phyloP scores from a whole-genome alignment of 148 eudicot genomes.

The Arctostaphylos glauca region DNA sequence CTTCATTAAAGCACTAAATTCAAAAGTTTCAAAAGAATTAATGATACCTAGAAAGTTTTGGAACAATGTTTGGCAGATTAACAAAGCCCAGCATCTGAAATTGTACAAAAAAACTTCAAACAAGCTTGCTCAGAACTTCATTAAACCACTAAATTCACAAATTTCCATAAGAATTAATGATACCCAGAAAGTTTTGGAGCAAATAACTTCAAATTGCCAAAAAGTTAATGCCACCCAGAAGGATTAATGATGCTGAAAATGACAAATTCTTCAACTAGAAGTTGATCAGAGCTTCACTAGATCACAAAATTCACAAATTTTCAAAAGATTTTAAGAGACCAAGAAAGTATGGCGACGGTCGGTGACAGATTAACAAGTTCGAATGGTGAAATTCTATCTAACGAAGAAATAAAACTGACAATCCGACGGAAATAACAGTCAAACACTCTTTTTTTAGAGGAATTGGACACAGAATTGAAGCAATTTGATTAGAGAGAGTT shows the following conservation, averaged over 20 bases:
- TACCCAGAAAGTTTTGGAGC: too few species aligned
- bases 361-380: neutral
- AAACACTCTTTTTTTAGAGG: neutral
- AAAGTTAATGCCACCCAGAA: neutral
- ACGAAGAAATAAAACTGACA: neutral
- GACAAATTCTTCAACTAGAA: too few species aligned
- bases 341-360: neutral
- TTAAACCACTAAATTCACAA: neutral
- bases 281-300: neutral
- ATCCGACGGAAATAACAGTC: neutral
- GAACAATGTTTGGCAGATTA: too few species aligned
- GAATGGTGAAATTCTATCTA: neutral
- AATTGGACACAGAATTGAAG: conserved; percentile 3
- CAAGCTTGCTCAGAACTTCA: too few species aligned
- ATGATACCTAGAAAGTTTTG: too few species aligned
- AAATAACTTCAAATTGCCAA: too few species aligned
- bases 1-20: too few species aligned
- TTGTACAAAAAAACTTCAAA: too few species aligned
- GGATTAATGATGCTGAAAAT: too few species aligned
- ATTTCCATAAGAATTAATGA: too few species aligned
- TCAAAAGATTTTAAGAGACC: neutral
- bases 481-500: neutral
- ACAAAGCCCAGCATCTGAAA: too few species aligned
- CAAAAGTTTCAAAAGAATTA: too few species aligned
- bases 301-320: neutral